Conservation (phyloP, 768 basidiomycete genomes). For the Butyriboletus loyo region DNA sequence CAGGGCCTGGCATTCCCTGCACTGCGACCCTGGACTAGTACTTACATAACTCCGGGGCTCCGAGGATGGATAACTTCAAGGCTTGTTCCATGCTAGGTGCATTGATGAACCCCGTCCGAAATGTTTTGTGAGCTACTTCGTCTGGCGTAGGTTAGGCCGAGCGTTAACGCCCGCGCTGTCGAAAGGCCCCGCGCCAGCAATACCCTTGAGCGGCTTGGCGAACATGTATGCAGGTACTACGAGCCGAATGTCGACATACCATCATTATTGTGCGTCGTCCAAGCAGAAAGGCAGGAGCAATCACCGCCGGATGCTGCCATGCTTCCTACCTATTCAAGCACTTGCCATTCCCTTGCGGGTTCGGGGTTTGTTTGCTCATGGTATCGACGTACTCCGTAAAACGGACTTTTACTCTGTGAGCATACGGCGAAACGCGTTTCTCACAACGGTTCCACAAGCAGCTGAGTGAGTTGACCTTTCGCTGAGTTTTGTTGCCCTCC, state of each 20-base stretch:
- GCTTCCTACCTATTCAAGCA: constrained; percentile 1
- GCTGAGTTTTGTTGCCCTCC: background rate
- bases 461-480: constrained; percentile 62
- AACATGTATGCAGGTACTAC: constrained; percentile 73
- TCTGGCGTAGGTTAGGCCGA: background rate
- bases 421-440: constrained; percentile 77
- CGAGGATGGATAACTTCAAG: background rate
- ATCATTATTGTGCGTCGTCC: constrained; percentile 7
- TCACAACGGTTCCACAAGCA: constrained; percentile 81
- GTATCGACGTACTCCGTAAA: constrained; percentile 88
- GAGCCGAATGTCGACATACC: constrained; percentile 60
- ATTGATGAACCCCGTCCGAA: background rate
- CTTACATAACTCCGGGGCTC: too few relatives aligned
- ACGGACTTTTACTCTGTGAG: constrained; percentile 96
- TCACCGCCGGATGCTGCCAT: constrained; percentile 23
- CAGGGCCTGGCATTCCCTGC: too few relatives aligned
- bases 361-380: constrained; percentile 87
- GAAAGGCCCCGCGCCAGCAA: constrained; percentile 59
- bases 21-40: too few relatives aligned
- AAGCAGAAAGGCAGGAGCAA: background rate
- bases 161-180: constrained; percentile 50
- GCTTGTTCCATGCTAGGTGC: background rate
- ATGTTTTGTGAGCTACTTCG: background rate
- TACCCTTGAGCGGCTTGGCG: constrained; percentile 57
- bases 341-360: constrained; percentile 19